A percentile compares a stretch with the other conserved stretches of the same genome.
Evolutionary conservation across 83 land plant species (phyloP).

Genomic region (Thuja plicata): DNA sequence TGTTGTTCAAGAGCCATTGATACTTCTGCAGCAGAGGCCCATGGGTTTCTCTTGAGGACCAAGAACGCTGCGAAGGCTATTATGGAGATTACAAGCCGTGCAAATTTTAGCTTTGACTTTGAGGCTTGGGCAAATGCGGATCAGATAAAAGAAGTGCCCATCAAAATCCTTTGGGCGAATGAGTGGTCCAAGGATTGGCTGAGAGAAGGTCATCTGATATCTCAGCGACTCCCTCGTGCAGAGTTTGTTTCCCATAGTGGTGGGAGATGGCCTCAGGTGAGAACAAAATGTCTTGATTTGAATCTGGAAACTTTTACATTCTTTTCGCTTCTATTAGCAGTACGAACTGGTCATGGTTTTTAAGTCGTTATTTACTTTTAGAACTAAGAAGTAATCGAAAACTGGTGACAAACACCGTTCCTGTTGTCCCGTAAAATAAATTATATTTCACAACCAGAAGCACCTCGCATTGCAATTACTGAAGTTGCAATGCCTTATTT

Average conservation of each 20-base stretch:
- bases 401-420: not conserved
- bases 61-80: constrained; percentile 44
- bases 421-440: not conserved
- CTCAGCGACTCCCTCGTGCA: constrained; percentile 40
- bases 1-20: constrained; percentile 48
- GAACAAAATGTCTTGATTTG: not conserved
- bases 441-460: not conserved
- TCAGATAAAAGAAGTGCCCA: constrained; percentile 40
- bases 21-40: constrained; percentile 41
- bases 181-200: constrained; percentile 62
- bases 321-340: not conserved
- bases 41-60: constrained; percentile 52
- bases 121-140: constrained; percentile 49
- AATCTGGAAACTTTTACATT: not conserved
- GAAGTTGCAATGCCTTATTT: not conserved
- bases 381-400: not conserved
- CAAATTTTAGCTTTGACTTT: constrained; percentile 61
- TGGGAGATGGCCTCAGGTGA: constrained; percentile 83
- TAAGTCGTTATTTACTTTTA: not conserved
- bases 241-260: constrained; percentile 53
- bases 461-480: not conserved
- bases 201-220: constrained; percentile 39
- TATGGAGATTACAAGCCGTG: constrained; percentile 44
- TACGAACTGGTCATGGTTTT: not conserved
- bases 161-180: constrained; percentile 69